These are phyloP conservation scores for Yarrowia sp. DNA, from an alignment of 805 yeast species.

Conservation along the genomic window DNA sequence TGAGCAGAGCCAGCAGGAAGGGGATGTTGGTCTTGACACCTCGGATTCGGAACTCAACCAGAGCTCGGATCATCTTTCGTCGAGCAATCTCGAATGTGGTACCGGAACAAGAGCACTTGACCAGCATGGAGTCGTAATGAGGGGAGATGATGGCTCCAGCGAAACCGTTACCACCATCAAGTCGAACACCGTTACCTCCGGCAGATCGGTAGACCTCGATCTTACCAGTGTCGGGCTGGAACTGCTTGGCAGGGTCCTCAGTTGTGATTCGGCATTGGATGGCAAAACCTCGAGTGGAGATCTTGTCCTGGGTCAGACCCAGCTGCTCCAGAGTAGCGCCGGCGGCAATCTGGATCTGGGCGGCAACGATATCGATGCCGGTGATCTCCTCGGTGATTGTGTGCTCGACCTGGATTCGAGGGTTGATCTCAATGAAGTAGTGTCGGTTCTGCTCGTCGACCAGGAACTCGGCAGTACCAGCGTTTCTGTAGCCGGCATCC, in stretches of 20 bases:
- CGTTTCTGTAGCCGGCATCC: slow-evolving; percentile 89
- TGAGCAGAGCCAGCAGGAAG: slow-evolving; percentile 86
- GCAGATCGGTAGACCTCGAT: slow-evolving; percentile 97
- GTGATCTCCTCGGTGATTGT: slow-evolving; percentile 99
- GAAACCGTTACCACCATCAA: slow-evolving; percentile 98
- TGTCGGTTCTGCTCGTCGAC: slow-evolving; percentile 94
- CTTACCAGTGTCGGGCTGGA: slow-evolving; percentile 98
- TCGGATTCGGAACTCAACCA: slow-evolving; percentile 96
- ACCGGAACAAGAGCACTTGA: slow-evolving; percentile 96
- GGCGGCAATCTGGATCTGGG: slow-evolving; percentile 98
- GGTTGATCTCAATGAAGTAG: slow-evolving; percentile 97
- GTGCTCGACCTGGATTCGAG: slow-evolving; percentile 97
- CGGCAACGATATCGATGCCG: slow-evolving; percentile 96
- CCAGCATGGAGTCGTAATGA: slow-evolving; percentile 97
- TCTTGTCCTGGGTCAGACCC: slow-evolving; percentile 91
- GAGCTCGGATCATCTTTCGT: slow-evolving; percentile 95
- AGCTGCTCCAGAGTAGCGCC: slow-evolving; percentile 93
- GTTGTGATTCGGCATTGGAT: slow-evolving; percentile 99
- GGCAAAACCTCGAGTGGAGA: slow-evolving; percentile 96
- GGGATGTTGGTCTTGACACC: slow-evolving; percentile 99
- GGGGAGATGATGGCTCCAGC: slow-evolving; percentile 97
- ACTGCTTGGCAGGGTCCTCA: slow-evolving; percentile 94
- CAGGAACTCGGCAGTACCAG: slow-evolving; percentile 97
- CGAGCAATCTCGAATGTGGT: slow-evolving; percentile 96
- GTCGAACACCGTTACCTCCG: slow-evolving; percentile 99